phyloP scores from a whole-genome alignment of 2,329 filamentous ascomycete species.

The Fusarium nematophilum region DNA sequence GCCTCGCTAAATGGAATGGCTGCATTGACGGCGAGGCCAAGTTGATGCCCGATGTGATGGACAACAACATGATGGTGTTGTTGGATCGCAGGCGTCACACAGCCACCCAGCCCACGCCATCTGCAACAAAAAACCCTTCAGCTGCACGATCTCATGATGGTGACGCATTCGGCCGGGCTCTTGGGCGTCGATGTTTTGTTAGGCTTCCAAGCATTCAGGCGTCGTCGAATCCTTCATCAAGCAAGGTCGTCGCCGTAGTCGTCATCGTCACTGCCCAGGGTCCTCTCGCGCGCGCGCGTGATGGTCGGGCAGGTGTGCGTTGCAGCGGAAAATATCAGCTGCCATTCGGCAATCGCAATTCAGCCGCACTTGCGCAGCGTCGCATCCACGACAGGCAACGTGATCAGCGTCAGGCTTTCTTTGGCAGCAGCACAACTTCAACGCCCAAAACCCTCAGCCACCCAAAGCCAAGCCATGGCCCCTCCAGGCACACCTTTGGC shows the following conservation, averaged over 20 bases:
- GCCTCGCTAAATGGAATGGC: constrained; percentile 6
- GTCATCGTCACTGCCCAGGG: too few relatives aligned
- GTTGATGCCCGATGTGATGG: constrained; percentile 33
- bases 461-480: too few relatives aligned
- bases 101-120: too few relatives aligned
- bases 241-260: too few relatives aligned
- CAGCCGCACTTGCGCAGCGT: constrained; percentile 40
- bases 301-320: too few relatives aligned
- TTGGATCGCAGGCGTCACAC: neutral
- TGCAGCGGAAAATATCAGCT: constrained; percentile 13
- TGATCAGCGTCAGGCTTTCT: constrained; percentile 38
- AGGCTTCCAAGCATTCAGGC: constrained; percentile 18
- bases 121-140: constrained; percentile 3
- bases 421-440: neutral
- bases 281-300: too few relatives aligned
- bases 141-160: constrained; percentile 14
- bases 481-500: too few relatives aligned
- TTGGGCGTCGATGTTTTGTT: constrained; percentile 32
- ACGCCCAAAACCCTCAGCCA: constrained; percentile 3
- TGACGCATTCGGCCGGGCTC: constrained; percentile 4
- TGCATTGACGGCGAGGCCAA: constrained; percentile 10
- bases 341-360: constrained; percentile 33
- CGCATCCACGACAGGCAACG: constrained; percentile 38
- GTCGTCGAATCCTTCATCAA: constrained; percentile 6
- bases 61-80: constrained; percentile 9